Evolutionary conservation across 805 yeast species (phyloP).

Genomic region (Teunomyces stri): DNA sequence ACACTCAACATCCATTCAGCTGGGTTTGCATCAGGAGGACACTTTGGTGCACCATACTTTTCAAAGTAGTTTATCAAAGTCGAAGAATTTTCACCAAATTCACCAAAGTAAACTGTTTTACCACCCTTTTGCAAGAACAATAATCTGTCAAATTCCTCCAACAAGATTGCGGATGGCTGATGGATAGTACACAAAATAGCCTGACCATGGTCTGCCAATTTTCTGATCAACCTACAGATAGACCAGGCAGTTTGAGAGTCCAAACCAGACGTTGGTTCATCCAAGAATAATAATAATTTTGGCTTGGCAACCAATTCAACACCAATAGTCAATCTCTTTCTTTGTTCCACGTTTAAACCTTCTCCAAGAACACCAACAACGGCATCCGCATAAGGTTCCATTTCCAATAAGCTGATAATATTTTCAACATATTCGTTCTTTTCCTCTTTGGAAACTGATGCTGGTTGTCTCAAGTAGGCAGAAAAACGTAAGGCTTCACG

Average conservation of each 20-base stretch:
- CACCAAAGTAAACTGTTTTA: conserved; percentile 73
- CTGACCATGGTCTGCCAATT: conserved; percentile 51
- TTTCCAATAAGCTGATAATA: conserved; percentile 48
- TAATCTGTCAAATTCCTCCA: conserved; percentile 74
- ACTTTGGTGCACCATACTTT: conserved; percentile 57
- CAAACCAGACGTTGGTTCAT: conserved; percentile 61
- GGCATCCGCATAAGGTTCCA: conserved; percentile 54
- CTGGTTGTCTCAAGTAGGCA: conserved; percentile 48
- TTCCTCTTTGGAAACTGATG: conserved; percentile 37
- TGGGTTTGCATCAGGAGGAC: conserved; percentile 72
- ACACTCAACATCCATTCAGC: conserved; percentile 44
- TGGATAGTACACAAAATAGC: conserved; percentile 68
- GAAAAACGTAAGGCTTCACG: conserved; percentile 53
- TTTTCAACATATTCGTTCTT: conserved; percentile 52
- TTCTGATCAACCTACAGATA: conserved; percentile 49
- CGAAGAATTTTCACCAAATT: conserved; percentile 57
- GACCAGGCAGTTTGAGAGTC: conserved; percentile 63
- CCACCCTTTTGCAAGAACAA: conserved; percentile 71
- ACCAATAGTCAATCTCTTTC: conserved; percentile 53
- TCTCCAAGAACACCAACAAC: conserved; percentile 45
- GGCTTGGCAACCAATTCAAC: conserved; percentile 58
- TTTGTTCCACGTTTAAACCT: conserved; percentile 55
- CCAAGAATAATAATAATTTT: conserved; percentile 49
- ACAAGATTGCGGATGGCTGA: conserved; percentile 78
- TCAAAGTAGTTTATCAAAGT: conserved; percentile 67